phyloP scores from a whole-genome alignment of 177 flowering plant species.

The Vitis hybrid region DNA sequence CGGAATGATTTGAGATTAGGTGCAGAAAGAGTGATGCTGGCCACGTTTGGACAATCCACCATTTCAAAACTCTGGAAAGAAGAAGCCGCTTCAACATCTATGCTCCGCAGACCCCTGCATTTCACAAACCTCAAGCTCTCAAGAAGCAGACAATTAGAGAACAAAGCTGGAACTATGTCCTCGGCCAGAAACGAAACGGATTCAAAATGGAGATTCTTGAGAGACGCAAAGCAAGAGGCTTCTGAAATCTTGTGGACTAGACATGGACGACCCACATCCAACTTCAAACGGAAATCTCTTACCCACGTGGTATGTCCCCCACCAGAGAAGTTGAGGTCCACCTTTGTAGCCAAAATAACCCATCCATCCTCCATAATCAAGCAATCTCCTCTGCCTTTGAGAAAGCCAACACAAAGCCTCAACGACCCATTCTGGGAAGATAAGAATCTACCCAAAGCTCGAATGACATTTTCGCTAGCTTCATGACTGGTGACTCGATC shows the following conservation, averaged over 20 bases:
- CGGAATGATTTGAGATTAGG: constrained; percentile 7
- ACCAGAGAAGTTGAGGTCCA: too few relatives aligned
- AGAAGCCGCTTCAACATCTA: constrained; percentile 8
- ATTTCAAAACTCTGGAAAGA: constrained; percentile 3
- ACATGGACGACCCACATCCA: too few relatives aligned
- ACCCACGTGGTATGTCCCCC: too few relatives aligned
- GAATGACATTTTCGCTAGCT: too few relatives aligned
- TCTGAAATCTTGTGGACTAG: background rate
- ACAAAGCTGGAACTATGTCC: constrained; percentile 3
- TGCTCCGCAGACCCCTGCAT: constrained; percentile 9
- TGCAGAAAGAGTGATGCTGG: constrained; percentile 4
- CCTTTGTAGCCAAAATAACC: too few relatives aligned
- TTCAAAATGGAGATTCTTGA: constrained; percentile 16
- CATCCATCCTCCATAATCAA: too few relatives aligned
- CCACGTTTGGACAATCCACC: constrained; percentile 8
- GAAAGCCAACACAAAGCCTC: too few relatives aligned
- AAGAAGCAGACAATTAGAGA: constrained; percentile 11
- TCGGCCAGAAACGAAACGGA: constrained; percentile 3
- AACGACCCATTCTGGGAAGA: too few relatives aligned
- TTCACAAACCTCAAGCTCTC: constrained; percentile 18
- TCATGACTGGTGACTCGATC: too few relatives aligned
- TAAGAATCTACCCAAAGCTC: too few relatives aligned
- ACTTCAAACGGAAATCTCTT: too few relatives aligned
- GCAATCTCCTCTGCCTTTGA: too few relatives aligned
- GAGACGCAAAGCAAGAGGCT: constrained; percentile 1